Conservation (phyloP, 495 filamentous ascomycete species). For the Aspergillus bridgeri region DNA sequence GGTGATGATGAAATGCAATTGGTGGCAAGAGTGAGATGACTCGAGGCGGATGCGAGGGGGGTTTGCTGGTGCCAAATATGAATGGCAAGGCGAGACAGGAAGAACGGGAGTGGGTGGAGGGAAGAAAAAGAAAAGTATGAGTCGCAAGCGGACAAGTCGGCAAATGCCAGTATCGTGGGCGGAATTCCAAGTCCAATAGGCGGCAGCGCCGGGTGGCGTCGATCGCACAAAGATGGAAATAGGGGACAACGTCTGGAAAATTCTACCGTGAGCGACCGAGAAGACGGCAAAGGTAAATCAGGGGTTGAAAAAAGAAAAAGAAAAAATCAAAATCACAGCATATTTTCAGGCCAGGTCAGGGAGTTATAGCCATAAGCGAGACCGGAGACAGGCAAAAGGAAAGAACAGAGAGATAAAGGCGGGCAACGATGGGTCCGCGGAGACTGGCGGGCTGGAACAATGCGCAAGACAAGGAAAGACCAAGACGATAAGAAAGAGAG, state of each 20-base stretch:
- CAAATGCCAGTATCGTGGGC: conserved; percentile 20
- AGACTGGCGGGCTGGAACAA: conserved; percentile 22
- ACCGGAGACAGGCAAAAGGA: conserved; percentile 9
- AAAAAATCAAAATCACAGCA: conserved; percentile 6
- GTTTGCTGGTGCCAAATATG: neutral
- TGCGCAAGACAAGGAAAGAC: conserved; percentile 11
- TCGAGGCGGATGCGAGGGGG: conserved; percentile 5
- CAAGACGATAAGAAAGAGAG: conserved; percentile 2
- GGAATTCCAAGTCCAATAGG: conserved; percentile 19
- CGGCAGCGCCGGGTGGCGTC: conserved; percentile 6
- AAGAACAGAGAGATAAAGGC: conserved; percentile 6
- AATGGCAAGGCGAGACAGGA: conserved; percentile 3
- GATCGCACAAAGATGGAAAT: conserved; percentile 16
- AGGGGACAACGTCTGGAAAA: conserved; percentile 14
- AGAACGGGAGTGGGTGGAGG: conserved; percentile 1
- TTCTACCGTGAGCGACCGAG: conserved; percentile 14
- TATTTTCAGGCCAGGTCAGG: conserved; percentile 13
- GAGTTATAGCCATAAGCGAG: conserved; percentile 25
- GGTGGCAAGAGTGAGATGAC: conserved; percentile 1
- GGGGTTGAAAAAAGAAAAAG: conserved; percentile 6
- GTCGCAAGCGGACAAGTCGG: conserved; percentile 17
- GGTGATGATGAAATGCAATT: neutral
- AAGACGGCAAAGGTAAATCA: conserved; percentile 2
- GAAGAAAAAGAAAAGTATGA: conserved; percentile 8
- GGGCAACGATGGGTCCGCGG: conserved; percentile 12